Base-by-base conservation (phyloP, 2,329 filamentous ascomycete genomes). In the Salinomyces thailandicus region DNA sequence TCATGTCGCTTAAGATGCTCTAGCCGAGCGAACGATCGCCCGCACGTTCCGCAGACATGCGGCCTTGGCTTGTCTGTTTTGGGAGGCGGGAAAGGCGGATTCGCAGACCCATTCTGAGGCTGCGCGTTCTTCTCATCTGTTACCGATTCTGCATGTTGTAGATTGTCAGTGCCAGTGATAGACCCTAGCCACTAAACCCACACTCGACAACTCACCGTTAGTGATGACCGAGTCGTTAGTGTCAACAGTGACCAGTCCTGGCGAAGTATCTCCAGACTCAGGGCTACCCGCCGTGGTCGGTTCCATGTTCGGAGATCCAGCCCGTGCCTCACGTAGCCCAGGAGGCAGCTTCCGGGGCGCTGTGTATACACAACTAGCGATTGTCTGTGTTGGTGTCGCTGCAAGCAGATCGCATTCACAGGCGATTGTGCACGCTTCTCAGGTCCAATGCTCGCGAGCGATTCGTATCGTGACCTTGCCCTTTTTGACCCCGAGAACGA, bases 1-100 rank as follows among this genome's bases (percentile, higher is more conserved):
- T 96, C 91, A 62, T 98, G 91, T 43, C 91, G 81, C 67, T 98
- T 98, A 49, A 98, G 68, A 61, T 98, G 91, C 65, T 98, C 91
- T 51, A 98, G 68, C 43, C 91, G 79, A 40, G 91, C 91, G 61
- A 98, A 98, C 19, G 85, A 93, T 47, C 91, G 79, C 53, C 79
- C 76, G 62, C 91, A 98, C 32, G 87, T 96, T 27, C 71, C 77
- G 67, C 91, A 98, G 42, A 93, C 79, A 63, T 98, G 91, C 47
- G 91, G 91, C 46, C 89, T 77, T 38, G 91, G 91, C 68, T 96
- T 98, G 64, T 98, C 91, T 45, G 86, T 94, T 68, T 96, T 98
- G 33, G 89, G 82, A 27, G 84, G 82, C 50, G 84, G 84, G 47
- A 84, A 82, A 31, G 64, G 60, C 30, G 47, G 38, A 35, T 50